Evolutionary conservation across 148 eudicot genomes (phyloP).

Genomic region (Fagopyrum homotropicum): DNA sequence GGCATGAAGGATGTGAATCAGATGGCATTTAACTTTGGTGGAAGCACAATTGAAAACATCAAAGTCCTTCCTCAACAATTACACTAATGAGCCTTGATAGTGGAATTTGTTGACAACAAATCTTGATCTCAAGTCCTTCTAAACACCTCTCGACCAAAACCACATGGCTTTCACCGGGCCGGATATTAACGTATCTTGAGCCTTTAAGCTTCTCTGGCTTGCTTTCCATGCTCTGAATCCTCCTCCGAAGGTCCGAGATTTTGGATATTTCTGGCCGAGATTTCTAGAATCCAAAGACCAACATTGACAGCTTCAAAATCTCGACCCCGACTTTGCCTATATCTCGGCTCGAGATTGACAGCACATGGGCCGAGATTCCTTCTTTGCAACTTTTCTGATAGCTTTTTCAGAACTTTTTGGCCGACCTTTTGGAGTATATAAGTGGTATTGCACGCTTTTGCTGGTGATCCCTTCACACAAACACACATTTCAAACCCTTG

Average conservation of each 20-base stretch:
- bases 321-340: too few relatives aligned
- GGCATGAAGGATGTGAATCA: constrained; percentile 3
- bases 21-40: not conserved
- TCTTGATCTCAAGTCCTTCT: constrained; percentile 1
- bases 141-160: not conserved
- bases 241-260: constrained; percentile 20
- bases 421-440: too few relatives aligned
- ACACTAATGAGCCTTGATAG: not conserved
- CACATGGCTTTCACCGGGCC: not conserved
- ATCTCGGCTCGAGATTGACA: too few relatives aligned
- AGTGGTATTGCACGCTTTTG: too few relatives aligned
- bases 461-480: too few relatives aligned
- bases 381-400: too few relatives aligned
- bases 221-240: constrained; percentile 20
- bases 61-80: not conserved
- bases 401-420: too few relatives aligned
- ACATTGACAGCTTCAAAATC: too few relatives aligned
- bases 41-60: not conserved
- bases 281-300: too few relatives aligned
- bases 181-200: not conserved
- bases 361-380: too few relatives aligned
- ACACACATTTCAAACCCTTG: too few relatives aligned
- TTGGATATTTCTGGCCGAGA: too few relatives aligned
- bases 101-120: not conserved
- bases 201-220: constrained; percentile 31